A percentile compares a stretch with the other conserved stretches of the same genome.
Conservation (phyloP, 1,139 yeast species). For the Suhomyces coccinellae region DNA sequence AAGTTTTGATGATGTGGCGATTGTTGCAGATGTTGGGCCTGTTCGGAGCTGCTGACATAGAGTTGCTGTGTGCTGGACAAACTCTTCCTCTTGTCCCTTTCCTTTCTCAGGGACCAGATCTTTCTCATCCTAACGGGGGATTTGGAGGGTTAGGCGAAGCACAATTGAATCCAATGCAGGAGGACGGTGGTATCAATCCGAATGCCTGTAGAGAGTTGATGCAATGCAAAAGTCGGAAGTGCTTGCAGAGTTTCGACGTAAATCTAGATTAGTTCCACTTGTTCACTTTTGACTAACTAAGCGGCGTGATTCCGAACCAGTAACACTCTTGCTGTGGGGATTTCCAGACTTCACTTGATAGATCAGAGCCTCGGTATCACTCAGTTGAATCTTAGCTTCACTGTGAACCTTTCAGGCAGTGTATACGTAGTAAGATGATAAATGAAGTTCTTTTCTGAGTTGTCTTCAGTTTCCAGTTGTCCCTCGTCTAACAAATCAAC, state of each 20-base stretch:
- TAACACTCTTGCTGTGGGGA: background rate
- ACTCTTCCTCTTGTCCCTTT: slow-evolving; percentile 30
- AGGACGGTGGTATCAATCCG: background rate
- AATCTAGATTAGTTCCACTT: background rate
- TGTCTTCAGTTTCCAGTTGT: slow-evolving; percentile 1
- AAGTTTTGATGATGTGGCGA: slow-evolving; percentile 5
- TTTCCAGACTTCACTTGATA: background rate
- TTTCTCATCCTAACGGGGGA: slow-evolving; percentile 24
- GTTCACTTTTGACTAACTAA: background rate
- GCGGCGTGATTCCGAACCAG: background rate
- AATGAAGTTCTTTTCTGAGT: slow-evolving; percentile 1
- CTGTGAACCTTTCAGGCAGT: background rate
- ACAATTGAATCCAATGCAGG: background rate
- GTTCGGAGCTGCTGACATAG: slow-evolving; percentile 3
- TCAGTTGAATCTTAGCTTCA: background rate
- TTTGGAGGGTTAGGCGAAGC: background rate
- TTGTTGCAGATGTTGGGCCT: slow-evolving; percentile 2
- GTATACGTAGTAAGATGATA: background rate
- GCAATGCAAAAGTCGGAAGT: background rate
- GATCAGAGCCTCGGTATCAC: slow-evolving; percentile 1
- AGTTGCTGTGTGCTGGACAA: slow-evolving; percentile 17
- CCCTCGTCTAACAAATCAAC: slow-evolving; percentile 11
- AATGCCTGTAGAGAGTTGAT: background rate
- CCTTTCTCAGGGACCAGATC: slow-evolving; percentile 34
- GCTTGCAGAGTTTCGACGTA: background rate